Evolutionary conservation across 768 basidiomycete genomes (phyloP).

Genomic region (Ramaria sp.): DNA sequence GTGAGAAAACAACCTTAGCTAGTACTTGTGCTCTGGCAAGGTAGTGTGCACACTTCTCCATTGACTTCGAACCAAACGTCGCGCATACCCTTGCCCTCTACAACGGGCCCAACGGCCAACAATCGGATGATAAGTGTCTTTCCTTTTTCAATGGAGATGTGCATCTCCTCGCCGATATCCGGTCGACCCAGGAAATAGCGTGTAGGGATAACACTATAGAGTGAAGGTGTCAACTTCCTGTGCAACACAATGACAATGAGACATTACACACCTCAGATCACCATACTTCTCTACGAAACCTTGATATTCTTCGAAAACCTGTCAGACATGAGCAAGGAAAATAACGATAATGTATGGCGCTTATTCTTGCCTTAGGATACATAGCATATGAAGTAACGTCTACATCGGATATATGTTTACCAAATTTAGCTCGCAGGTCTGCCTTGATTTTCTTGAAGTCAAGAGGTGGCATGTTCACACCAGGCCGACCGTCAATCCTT

Average conservation of each 20-base stretch:
- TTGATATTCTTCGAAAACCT: constrained; percentile 97
- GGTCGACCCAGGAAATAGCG: constrained; percentile 96
- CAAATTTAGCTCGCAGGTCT: constrained; percentile 87
- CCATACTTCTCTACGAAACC: constrained; percentile 93
- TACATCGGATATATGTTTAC: constrained; percentile 85
- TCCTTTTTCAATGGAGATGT: constrained; percentile 90
- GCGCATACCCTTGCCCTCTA: constrained; percentile 83
- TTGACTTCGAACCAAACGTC: constrained; percentile 99
- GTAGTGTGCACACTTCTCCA: constrained; percentile 56
- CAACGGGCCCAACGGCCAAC: constrained; percentile 90
- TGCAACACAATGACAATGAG: not conserved
- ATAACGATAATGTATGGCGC: not conserved
- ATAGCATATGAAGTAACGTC: constrained; percentile 96
- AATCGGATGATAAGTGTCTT: constrained; percentile 95
- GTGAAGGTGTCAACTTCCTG: constrained; percentile 9
- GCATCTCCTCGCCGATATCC: constrained; percentile 89
- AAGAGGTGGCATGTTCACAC: constrained; percentile 74
- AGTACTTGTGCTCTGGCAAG: not conserved
- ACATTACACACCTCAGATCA: constrained; percentile 63
- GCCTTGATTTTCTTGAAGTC: constrained; percentile 96
- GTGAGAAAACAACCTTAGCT: constrained; percentile 11
- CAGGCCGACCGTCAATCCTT: constrained; percentile 89
- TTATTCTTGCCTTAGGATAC: constrained; percentile 77
- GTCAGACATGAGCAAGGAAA: constrained; percentile 8
- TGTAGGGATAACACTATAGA: constrained; percentile 89